Base-by-base conservation (phyloP, 2,329 filamentous ascomycete species). In the Apiospora marii region DNA sequence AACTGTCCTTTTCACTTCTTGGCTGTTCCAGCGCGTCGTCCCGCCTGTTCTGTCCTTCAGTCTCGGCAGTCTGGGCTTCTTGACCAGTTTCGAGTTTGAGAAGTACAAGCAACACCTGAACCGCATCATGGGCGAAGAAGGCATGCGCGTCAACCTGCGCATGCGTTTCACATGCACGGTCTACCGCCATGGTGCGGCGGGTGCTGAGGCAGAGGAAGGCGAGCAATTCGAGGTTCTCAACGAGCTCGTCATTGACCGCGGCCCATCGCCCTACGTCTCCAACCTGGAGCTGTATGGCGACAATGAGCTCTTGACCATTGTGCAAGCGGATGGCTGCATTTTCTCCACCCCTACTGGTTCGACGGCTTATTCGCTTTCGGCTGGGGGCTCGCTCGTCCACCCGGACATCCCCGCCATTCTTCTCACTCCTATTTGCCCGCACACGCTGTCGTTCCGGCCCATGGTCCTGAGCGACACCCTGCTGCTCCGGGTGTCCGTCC, bases 121-220 rank as follows among this genome's bases (percentile, higher is more conserved):
- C 83, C 92, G 91, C 71, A 90, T 98, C 77, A 97, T 99, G 95
- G 95, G 95, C 74, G 94, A 97, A 72, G 91, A 93, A 1, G 96
- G 96, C 72, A 98, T 99, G 96, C 93, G 96, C 71, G 96, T 98
- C 74, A 98, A 98, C 80, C 87, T 99, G 77, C 94, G 96, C 76
- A 99, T 99, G 96, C 93, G 96, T 74, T 99, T 99, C 83, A 99
- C 96, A 22, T 98, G 96, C 85, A 98, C 96, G 0, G 95, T 99
- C 12, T 98, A 96, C 85, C 93, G 96, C 64, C 88, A 92, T 76
- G 90, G 89, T 43, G 83, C 84, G 4, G 81, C 85, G 2, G 89
- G 88, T 14, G 87, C 90, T n/a, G 90, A 91, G 51, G 89, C 92
- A 76, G 92, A 96, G 77, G 95, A 98, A 82, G 94, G 93, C 64